Evolutionary conservation across 495 filamentous ascomycete genomes (phyloP).

Genomic region (Amniculicola lignicola): DNA sequence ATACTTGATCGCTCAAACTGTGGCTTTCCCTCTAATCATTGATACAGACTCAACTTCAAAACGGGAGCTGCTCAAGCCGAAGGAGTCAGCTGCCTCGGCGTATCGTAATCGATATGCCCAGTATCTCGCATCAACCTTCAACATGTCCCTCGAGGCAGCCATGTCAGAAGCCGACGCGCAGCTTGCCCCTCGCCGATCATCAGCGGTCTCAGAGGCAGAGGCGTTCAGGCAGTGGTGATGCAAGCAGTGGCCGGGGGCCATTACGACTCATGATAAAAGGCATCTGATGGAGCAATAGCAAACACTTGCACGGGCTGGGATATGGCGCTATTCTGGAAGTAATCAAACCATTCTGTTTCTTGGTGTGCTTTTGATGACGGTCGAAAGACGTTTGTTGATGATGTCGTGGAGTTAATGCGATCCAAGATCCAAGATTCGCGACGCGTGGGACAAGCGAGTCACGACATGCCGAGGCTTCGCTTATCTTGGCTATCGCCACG

Average conservation of each 20-base stretch:
- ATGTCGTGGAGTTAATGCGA: slow-evolving; percentile 9
- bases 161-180: slow-evolving; percentile 27
- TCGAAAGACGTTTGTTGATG: slow-evolving; percentile 4
- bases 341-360: slow-evolving; percentile 3
- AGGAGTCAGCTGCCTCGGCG: slow-evolving; percentile 18
- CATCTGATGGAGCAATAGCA: neutral
- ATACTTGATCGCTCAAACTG: slow-evolving; percentile 25
- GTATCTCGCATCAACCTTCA: slow-evolving; percentile 34
- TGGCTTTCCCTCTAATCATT: slow-evolving; percentile 24
- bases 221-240: slow-evolving; percentile 21
- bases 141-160: slow-evolving; percentile 32
- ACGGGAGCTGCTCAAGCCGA: slow-evolving; percentile 25
- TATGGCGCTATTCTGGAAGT: slow-evolving; percentile 3
- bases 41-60: slow-evolving; percentile 20
- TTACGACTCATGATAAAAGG: slow-evolving; percentile 19
- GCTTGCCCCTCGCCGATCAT: slow-evolving; percentile 30
- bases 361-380: slow-evolving; percentile 10
- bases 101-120: slow-evolving; percentile 34
- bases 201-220: slow-evolving; percentile 28
- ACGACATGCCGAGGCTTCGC: too few relatives aligned
- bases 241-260: neutral
- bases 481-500: too few relatives aligned
- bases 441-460: too few relatives aligned
- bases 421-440: too few relatives aligned
- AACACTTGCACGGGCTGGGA: neutral